Percentiles rank a stretch among this genome's conserved stretches.
These are phyloP conservation scores for Dendryphion nanum DNA, from an alignment of 2,329 filamentous ascomycete genomes.

Conservation along the genomic window DNA sequence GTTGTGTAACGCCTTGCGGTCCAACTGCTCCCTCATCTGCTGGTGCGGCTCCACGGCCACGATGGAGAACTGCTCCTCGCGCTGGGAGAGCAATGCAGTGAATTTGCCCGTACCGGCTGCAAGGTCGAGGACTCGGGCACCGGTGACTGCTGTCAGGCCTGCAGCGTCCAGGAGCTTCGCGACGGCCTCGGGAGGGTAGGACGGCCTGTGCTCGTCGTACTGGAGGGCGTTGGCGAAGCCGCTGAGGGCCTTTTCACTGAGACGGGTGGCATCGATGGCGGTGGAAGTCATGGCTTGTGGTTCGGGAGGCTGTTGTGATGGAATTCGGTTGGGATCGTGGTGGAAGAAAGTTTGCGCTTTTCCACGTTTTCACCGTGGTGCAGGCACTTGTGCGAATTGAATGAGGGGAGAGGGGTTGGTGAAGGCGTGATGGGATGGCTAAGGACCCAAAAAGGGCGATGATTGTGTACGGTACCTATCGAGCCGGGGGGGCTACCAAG, in stretches of 20 bases:
- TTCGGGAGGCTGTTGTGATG: no score
- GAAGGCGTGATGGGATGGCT: no score
- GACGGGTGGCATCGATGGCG: conserved; percentile 1
- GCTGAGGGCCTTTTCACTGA: conserved; percentile 10
- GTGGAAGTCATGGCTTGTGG: no score
- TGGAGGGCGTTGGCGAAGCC: conserved; percentile 51
- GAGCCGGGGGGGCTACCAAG: no score
- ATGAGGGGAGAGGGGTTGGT: no score
- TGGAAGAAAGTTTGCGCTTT: no score
- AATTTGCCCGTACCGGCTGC: conserved; percentile 71
- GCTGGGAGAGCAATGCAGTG: conserved; percentile 59
- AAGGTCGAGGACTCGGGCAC: conserved; percentile 60
- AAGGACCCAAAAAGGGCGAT: no score
- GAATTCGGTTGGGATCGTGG: no score
- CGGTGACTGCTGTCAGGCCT: conserved; percentile 47
- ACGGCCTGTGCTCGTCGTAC: conserved; percentile 69
- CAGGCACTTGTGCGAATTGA: no score
- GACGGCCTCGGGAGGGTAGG: conserved; percentile 61
- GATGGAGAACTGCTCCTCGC: conserved; percentile 61
- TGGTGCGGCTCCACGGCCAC: conserved; percentile 64
- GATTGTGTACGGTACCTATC: no score
- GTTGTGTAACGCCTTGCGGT: conserved; percentile 54
- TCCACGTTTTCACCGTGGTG: no score
- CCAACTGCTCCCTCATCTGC: conserved; percentile 64
- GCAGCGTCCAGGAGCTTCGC: conserved; percentile 57